A percentile compares a stretch with the other conserved stretches of the same genome.
Evolutionary conservation across 2,329 filamentous ascomycete species (phyloP).

Genomic region (Epicoccum sorghinum): DNA sequence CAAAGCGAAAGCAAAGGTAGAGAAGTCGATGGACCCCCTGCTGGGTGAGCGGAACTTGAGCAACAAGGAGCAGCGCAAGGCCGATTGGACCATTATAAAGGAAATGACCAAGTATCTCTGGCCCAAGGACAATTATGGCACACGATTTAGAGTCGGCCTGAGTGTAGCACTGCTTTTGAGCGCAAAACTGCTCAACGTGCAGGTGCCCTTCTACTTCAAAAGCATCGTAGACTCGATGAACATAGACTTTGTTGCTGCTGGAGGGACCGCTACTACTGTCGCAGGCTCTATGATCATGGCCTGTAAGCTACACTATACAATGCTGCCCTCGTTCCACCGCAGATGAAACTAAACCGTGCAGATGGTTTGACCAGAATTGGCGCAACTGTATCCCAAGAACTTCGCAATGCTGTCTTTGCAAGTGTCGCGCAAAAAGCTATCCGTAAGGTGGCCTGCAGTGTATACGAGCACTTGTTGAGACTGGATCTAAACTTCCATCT

Average conservation of each 20-base stretch:
- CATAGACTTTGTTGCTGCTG: conserved; percentile 82
- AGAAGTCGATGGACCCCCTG: conserved; percentile 51
- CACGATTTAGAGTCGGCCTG: conserved; percentile 81
- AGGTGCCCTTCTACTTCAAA: conserved; percentile 99
- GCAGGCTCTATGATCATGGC: conserved; percentile 93
- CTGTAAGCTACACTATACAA: conserved; percentile 57
- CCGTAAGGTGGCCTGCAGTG: conserved; percentile 84
- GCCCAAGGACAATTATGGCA: conserved; percentile 86
- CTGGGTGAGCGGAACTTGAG: conserved; percentile 69
- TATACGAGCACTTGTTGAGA: conserved; percentile 87
- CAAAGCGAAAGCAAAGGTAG: conserved; percentile 29
- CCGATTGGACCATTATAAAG: conserved; percentile 98
- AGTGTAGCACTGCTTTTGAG: conserved; percentile 85
- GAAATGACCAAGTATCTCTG: conserved; percentile 97
- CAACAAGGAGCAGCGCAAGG: conserved; percentile 88
- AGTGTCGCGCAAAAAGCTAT: conserved; percentile 98
- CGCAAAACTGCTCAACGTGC: conserved; percentile 91
- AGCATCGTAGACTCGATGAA: conserved; percentile 98
- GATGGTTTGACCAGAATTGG: conserved; percentile 87
- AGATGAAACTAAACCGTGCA: conserved; percentile 38
- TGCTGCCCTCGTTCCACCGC: conserved; percentile 6
- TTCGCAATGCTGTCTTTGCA: conserved; percentile 95
- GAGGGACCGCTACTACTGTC: conserved; percentile 87
- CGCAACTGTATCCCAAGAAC: conserved; percentile 87
- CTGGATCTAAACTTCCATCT: conserved; percentile 95